These are phyloP conservation scores for Chaetomidium leptoderma DNA, from an alignment of 495 filamentous ascomycete species.

Conservation along the genomic window DNA sequence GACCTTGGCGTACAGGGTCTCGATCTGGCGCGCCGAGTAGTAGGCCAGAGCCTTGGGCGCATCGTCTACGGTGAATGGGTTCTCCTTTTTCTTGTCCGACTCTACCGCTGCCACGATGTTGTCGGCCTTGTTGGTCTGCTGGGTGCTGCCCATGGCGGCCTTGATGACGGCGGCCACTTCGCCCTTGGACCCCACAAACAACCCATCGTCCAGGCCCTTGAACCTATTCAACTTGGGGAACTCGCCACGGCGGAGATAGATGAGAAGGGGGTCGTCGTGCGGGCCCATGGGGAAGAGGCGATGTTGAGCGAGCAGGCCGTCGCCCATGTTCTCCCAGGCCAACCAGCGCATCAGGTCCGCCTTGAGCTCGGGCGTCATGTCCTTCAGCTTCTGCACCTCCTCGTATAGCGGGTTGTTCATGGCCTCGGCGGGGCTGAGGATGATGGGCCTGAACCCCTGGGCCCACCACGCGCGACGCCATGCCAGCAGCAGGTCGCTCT, in stretches of 20 bases:
- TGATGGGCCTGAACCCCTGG: conserved; percentile 80
- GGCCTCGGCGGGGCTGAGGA: conserved; percentile 76
- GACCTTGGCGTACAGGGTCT: conserved; percentile 60
- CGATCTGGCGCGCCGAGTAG: conserved; percentile 63
- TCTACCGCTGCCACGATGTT: conserved; percentile 56
- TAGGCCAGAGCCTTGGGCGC: conserved; percentile 66
- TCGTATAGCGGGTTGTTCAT: conserved; percentile 79
- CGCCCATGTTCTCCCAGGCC: conserved; percentile 91
- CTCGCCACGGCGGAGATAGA: conserved; percentile 66
- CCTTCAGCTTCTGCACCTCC: conserved; percentile 55
- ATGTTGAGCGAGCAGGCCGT: conserved; percentile 75
- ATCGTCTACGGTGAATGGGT: conserved; percentile 60
- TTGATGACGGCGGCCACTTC: conserved; percentile 64
- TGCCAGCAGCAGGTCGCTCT: conserved; percentile 72
- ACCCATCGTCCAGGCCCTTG: conserved; percentile 62
- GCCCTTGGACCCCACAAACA: conserved; percentile 69
- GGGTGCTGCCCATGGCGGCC: conserved; percentile 52
- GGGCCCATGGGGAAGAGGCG: conserved; percentile 80
- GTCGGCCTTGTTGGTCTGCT: conserved; percentile 52
- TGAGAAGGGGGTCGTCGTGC: conserved; percentile 66
- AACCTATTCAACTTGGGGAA: conserved; percentile 70
- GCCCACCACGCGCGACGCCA: conserved; percentile 96
- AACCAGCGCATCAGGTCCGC: conserved; percentile 78
- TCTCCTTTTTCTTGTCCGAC: conserved; percentile 27
- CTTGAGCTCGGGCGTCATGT: conserved; percentile 53